Base-by-base conservation (phyloP, 2,329 filamentous ascomycete genomes). In the Penicillium glabrum region DNA sequence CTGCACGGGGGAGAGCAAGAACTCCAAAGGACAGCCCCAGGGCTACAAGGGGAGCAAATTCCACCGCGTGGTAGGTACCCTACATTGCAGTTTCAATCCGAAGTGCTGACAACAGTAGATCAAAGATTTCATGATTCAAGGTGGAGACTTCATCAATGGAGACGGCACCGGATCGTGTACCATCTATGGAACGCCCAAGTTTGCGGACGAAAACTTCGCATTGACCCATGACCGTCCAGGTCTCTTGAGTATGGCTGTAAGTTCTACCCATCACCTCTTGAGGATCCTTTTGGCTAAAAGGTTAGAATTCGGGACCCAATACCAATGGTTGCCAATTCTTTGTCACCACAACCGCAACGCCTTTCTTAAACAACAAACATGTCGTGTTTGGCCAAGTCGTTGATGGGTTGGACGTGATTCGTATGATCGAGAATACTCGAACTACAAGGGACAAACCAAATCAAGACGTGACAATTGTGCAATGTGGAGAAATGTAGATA, bases 251-350 rank as follows among this genome's bases (percentile, higher is more conserved):
- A 99, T 98, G 95, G 95, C 95, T 48, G 91, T 93, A 82, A 59
- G 89, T 83, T 43, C 31, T 26, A 11, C 11, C 27, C 27, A 5
- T 29, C 9, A 9, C n/a, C 56, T 51, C 49, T 41, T 13, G 9
- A 23, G 9, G 8, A 10, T 39, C 21, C 19, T 41, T 21, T 23
- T 13, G 11, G 39, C 39, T 41, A 41, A 41, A 4, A 19, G n/a
- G n/a, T 23, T 27, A 95, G 89, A 97, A 97, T 73, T 89, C 90
- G 27, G 93, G 93, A 1, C 89, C 90, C 53, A 89, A 97, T 76
- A 93, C 90, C 63, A 98, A 98, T 75, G 95, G 95, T 37, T 92
- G 87, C 58, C 95, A 98, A 72, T 99, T 99, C 82, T 99, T 99
- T 82, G 93, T 98, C 79, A 97, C 93, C 2, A 95, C 90, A 0